These are phyloP conservation scores for Phytophthora sojae DNA, from an alignment of 352 stramenopile genomes.

Conservation along the genomic window DNA sequence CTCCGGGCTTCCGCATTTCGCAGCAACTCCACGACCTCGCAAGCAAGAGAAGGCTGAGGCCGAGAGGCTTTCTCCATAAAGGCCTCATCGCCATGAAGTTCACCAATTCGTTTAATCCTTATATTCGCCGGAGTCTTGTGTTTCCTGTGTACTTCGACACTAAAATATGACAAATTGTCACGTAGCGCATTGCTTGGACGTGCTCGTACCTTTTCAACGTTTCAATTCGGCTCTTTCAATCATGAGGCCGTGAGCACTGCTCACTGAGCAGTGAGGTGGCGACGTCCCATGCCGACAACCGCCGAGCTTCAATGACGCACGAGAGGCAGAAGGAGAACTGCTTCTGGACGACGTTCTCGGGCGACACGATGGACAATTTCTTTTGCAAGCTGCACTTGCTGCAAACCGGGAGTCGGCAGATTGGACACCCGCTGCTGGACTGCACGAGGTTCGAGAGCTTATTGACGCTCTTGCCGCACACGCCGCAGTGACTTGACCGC, in stretches of 20 bases:
- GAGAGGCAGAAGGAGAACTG: constrained; percentile 61
- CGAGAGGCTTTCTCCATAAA: neutral
- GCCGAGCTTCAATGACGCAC: constrained; percentile 56
- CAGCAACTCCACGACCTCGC: constrained; percentile 29
- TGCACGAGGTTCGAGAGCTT: constrained; percentile 37
- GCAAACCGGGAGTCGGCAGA: constrained; percentile 48
- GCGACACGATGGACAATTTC: constrained; percentile 45
- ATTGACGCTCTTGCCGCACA: constrained; percentile 38
- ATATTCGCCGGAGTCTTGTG: constrained; percentile 16
- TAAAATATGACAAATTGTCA: neutral
- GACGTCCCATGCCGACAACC: constrained; percentile 49
- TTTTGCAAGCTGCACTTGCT: constrained; percentile 57
- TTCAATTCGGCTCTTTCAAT: constrained; percentile 2
- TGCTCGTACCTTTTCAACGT: neutral
- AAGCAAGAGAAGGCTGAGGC: constrained; percentile 24
- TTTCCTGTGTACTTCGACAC: constrained; percentile 3
- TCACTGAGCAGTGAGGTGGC: constrained; percentile 41
- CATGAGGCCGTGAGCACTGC: constrained; percentile 22
- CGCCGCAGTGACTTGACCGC: constrained; percentile 32
- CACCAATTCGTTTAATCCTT: constrained; percentile 10
- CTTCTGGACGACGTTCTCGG: constrained; percentile 49
- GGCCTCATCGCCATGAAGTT: neutral
- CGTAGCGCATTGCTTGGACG: neutral
- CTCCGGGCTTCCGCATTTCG: constrained; percentile 15
- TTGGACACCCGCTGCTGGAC: constrained; percentile 29